A percentile compares a stretch with the other conserved stretches of the same genome.
Evolutionary conservation across 345 rosid genomes (phyloP).

Genomic region (Populus nigra): DNA sequence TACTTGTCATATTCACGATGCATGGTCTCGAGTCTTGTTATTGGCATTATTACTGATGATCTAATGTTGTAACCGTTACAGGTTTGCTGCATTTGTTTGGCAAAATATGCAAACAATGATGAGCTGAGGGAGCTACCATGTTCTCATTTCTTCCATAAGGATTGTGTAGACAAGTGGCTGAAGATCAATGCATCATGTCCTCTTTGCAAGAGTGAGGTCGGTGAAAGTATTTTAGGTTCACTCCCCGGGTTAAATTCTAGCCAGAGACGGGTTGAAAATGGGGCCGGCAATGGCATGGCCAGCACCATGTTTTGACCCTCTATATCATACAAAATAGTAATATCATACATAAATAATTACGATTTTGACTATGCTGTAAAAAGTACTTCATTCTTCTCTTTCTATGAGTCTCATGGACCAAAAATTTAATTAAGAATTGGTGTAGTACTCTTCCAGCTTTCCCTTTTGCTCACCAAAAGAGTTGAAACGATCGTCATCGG

Average conservation of each 20-base stretch:
- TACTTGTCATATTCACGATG: not conserved
- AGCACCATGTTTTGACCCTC: constrained; percentile 26
- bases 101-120: constrained; percentile 85
- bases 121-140: constrained; percentile 93
- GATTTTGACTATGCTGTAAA: constrained; percentile 17
- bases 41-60: not conserved
- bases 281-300: constrained; percentile 36
- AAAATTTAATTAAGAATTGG: not conserved
- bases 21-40: not conserved
- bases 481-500: not conserved
- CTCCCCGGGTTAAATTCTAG: constrained; percentile 36
- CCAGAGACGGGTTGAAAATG: constrained; percentile 39
- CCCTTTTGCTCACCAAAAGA: not conserved
- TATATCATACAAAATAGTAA: not conserved
- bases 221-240: constrained; percentile 47
- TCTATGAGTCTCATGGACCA: not conserved
- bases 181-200: constrained; percentile 93
- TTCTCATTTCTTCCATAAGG: constrained; percentile 88
- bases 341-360: constrained; percentile 6
- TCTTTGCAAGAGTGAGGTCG: constrained; percentile 87
- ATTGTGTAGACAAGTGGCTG: constrained; percentile 95
- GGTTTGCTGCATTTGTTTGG: constrained; percentile 97
- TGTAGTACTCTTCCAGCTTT: not conserved
- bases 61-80: constrained; percentile 16
- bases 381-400: not conserved